Conservation (phyloP, 225 moss, liverwort and hornwort species). For the Physcomitrium patens region DNA sequence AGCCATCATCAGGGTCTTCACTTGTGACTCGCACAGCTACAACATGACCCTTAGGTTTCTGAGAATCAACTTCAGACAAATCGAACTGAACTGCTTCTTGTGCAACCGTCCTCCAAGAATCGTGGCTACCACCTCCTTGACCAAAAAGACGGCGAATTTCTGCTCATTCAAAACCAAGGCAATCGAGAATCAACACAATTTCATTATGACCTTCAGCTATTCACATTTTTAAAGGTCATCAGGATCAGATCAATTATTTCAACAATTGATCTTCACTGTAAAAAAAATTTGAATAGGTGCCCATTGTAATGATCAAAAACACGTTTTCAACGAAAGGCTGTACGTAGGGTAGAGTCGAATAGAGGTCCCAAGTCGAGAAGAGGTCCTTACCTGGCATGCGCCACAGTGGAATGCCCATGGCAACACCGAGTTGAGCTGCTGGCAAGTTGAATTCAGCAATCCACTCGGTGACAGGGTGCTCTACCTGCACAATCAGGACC, state of each 20-base stretch:
- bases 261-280: not conserved
- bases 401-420: constrained; percentile 99
- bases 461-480: constrained; percentile 99
- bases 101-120: constrained; percentile 73
- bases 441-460: constrained; percentile 94
- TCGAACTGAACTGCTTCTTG: constrained; percentile 71
- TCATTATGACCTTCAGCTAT: not conserved
- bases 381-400: constrained; percentile 75
- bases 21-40: constrained; percentile 98
- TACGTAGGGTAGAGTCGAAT: not conserved
- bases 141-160: constrained; percentile 93
- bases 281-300: not conserved
- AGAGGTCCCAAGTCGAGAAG: not conserved
- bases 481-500: constrained; percentile 68
- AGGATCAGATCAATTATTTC: not conserved
- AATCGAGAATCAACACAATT: constrained; percentile 18
- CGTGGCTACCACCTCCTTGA: constrained; percentile 79
- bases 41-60: constrained; percentile 96
- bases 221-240: not conserved
- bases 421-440: constrained; percentile 89
- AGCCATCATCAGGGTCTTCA: constrained; percentile 99
- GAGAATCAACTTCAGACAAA: constrained; percentile 65
- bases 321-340: not conserved
- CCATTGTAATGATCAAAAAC: not conserved
- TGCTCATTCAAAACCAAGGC: constrained; percentile 38